These are phyloP conservation scores for Asterophora lycoperdoides DNA, from an alignment of 768 basidiomycete genomes.

Conservation along the genomic window DNA sequence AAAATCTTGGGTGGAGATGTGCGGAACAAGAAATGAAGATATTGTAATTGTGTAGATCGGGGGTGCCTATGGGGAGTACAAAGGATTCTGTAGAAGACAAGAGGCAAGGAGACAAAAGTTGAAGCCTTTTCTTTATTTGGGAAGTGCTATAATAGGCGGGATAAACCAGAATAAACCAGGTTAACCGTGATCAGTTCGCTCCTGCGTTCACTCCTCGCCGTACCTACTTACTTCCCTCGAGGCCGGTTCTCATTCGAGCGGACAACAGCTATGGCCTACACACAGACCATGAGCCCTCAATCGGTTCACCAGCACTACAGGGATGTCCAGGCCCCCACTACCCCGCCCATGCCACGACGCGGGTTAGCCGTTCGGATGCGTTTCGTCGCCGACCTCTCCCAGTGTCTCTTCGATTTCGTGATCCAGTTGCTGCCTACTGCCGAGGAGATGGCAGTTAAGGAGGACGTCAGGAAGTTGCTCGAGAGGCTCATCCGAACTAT, in stretches of 20 bases:
- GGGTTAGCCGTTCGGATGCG: slow-evolving; percentile 50
- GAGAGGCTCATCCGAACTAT: slow-evolving; percentile 95
- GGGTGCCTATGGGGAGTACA: not conserved
- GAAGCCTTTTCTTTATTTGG: slow-evolving; percentile 15
- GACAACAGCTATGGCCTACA: slow-evolving; percentile 34
- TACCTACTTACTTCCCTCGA: slow-evolving; percentile 14
- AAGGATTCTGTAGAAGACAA: not conserved
- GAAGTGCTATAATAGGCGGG: slow-evolving; percentile 20
- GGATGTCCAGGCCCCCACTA: slow-evolving; percentile 26
- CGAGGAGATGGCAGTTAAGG: slow-evolving; percentile 92
- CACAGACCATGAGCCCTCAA: slow-evolving; percentile 37
- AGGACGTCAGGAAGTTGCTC: slow-evolving; percentile 91
- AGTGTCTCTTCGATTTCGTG: slow-evolving; percentile 91
- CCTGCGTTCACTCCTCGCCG: slow-evolving; percentile 12
- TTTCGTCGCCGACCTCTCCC: slow-evolving; percentile 78
- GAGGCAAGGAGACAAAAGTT: slow-evolving; percentile 6
- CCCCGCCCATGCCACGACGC: slow-evolving; percentile 32
- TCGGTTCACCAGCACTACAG: slow-evolving; percentile 32
- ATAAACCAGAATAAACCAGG: slow-evolving; percentile 13
- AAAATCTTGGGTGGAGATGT: not conserved
- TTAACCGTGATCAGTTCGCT: slow-evolving; percentile 21
- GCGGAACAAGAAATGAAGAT: not conserved
- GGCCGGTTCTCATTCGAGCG: slow-evolving; percentile 16
- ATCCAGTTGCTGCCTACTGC: slow-evolving; percentile 85
- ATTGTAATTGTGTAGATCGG: not conserved